Base-by-base conservation (phyloP, 306 rosid species). In the Cotoneaster glaucophyllus region DNA sequence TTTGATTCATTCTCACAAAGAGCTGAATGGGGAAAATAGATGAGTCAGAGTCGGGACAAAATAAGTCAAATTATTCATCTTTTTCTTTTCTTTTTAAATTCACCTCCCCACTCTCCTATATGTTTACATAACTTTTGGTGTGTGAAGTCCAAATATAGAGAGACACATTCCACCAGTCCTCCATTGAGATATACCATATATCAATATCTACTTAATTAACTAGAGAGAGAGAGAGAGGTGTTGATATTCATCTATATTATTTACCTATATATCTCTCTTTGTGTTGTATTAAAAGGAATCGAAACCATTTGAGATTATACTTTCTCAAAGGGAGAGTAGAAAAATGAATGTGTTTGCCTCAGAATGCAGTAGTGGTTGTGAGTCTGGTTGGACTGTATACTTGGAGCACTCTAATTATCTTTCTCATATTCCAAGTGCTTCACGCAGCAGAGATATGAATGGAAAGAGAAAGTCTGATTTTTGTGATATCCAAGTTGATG, bases 371-470 rank as follows among this genome's bases (percentile, higher is more conserved):
- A 87, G 93, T 75, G 98, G 93, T 17, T 88, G 93, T 71, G 99
- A 92, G 80, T 96, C 99, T 79, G 98, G 99, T 78, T 96, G 99
- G 99, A 96, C 99, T 86, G 71, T 82, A 68, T 96, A 96, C 82
- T 82, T 96, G 1, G 97, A 92, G 25, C 93, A 90, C 6, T 90
- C 99, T 77, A 29, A 29, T 83, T 84, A 56, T 29, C 84, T 70
- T 78, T 75, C 84, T 62, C 77, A 26, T 8, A 59, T 56, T 37
- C 84, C 83, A 37, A 85, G 82, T 82, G 83, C 64, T 82, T 81
- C 90, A 37, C 77, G 68, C 18, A 82, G 74, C 26, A 68, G 67
- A 41, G 82, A 82, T 31, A 74, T 80, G 45, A 75, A 71, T 77
- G 81, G 71, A 54, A 83, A 78, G 45, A 63, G 25, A 64, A 74